A percentile compares a stretch with the other conserved stretches of the same genome.
These are phyloP conservation scores for Lyophyllum decastes DNA, from an alignment of 768 basidiomycete species.

Conservation along the genomic window DNA sequence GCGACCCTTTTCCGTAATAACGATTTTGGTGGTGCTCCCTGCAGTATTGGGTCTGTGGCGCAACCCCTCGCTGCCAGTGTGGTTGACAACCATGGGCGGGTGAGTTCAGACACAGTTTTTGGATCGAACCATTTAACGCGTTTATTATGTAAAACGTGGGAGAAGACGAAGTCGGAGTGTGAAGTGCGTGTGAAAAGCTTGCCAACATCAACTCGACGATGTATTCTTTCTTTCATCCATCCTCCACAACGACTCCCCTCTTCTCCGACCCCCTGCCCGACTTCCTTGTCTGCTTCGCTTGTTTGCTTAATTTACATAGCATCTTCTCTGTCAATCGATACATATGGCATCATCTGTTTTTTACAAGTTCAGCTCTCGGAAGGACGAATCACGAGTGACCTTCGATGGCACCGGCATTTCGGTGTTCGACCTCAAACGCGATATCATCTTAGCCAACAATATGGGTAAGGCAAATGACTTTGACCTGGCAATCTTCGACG, in stretches of 20 bases:
- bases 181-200: constrained; percentile 4
- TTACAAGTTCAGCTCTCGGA: constrained; percentile 96
- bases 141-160: constrained; percentile 10
- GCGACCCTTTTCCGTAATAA: constrained; percentile 69
- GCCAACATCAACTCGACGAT: neutral
- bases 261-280: neutral
- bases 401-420: constrained; percentile 99
- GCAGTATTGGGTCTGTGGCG: constrained; percentile 24
- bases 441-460: constrained; percentile 95
- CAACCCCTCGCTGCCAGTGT: constrained; percentile 16
- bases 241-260: too few relatives aligned
- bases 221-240: too few relatives aligned
- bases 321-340: constrained; percentile 38
- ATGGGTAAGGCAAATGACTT: constrained; percentile 97
- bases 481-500: constrained; percentile 87
- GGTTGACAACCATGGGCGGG: constrained; percentile 18
- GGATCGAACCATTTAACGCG: constrained; percentile 17
- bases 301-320: constrained; percentile 23
- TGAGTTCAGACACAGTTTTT: neutral
- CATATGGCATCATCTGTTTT: constrained; percentile 92
- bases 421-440: constrained; percentile 98
- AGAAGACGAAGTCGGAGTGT: constrained; percentile 1
- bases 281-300: neutral
- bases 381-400: constrained; percentile 90
- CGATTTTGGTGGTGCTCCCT: constrained; percentile 28